Base-by-base conservation (phyloP, 768 basidiomycete species). In the Trametes cubensis region DNA sequence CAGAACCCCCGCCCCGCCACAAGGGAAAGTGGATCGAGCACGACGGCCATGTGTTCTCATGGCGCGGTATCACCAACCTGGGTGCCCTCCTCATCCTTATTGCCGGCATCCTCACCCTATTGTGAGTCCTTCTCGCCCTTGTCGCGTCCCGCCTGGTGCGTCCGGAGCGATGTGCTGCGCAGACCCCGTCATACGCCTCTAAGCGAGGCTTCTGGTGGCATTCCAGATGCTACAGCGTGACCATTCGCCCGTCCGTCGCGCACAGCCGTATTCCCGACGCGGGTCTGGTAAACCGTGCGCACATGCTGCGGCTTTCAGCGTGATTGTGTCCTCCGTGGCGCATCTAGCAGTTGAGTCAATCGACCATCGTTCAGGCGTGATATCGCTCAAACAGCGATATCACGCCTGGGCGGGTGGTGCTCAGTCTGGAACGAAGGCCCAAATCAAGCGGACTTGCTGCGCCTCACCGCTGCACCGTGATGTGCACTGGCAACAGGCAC, bases 51-150 rank as follows among this genome's bases (percentile, higher is more conserved):
- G 65, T 78, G 54, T 69, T 69, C 53, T 68, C 70, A 2, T 75
- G 63, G 64, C 66, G 80, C 66, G 81, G 80, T 6, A 65, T 80
- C 68, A 68, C 71, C 14, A 81, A 83, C 68, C 73, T 77, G n/a
- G 72, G 78, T n/a, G 74, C 76, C 18, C 70, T 83, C 28, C 20
- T 70, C 39, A 20, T 79, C 55, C 44, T 76, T 52, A 50, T 76
- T 50, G 69, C 78, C 25, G 73, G 70, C 23, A 26, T 67, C 53
- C 55, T 75, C 18, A 65, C 63, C 14, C 61, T 72, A 20, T 73
- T 76, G 73, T 74, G 62, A 69, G 72, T 71, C 0, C 61, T 38
- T 44, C 21, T 10, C 41, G 20, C 18, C 25, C 48, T 17, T n/a
- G 25, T 26, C 40, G 28, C 34, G 17, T 21, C 39, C 41, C 38